phyloP scores from a whole-genome alignment of 768 basidiomycete genomes.

The Suillus bovinus region DNA sequence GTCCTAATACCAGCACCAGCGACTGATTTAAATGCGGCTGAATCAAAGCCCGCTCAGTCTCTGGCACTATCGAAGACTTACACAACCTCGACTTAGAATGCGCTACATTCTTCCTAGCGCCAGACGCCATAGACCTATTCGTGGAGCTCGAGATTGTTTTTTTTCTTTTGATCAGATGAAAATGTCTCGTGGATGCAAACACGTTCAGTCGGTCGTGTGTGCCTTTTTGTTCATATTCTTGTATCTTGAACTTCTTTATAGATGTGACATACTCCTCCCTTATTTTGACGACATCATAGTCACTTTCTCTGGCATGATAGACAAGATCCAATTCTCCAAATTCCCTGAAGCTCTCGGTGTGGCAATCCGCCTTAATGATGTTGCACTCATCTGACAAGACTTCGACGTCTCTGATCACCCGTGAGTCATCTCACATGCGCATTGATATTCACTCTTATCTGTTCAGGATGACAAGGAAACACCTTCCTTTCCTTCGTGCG shows the following conservation, averaged over 20 bases:
- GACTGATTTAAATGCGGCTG: no score
- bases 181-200: slow-evolving; percentile 79
- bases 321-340: slow-evolving; percentile 79
- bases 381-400: slow-evolving; percentile 78
- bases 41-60: no score
- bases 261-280: slow-evolving; percentile 87
- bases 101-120: slow-evolving; percentile 72
- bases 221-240: slow-evolving; percentile 28
- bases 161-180: slow-evolving; percentile 74
- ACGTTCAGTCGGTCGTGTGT: slow-evolving; percentile 78
- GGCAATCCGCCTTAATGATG: slow-evolving; percentile 82
- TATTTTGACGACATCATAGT: slow-evolving; percentile 80
- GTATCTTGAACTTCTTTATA: slow-evolving; percentile 21
- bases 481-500: slow-evolving; percentile 91
- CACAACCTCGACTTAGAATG: slow-evolving; percentile 78
- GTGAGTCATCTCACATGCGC: slow-evolving; percentile 41
- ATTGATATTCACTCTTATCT: neutral
- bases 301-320: slow-evolving; percentile 84
- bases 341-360: slow-evolving; percentile 91
- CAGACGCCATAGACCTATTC: slow-evolving; percentile 94
- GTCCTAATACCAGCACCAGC: no score
- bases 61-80: slow-evolving; percentile 68
- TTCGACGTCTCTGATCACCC: slow-evolving; percentile 90
- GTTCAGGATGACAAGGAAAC: slow-evolving; percentile 83
- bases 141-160: slow-evolving; percentile 80